Percentiles rank a stretch among this genome's conserved stretches.
These are phyloP conservation scores for Backusella australiensis DNA, from an alignment of 192 early-diverging fungal genomes.

Conservation along the genomic window DNA sequence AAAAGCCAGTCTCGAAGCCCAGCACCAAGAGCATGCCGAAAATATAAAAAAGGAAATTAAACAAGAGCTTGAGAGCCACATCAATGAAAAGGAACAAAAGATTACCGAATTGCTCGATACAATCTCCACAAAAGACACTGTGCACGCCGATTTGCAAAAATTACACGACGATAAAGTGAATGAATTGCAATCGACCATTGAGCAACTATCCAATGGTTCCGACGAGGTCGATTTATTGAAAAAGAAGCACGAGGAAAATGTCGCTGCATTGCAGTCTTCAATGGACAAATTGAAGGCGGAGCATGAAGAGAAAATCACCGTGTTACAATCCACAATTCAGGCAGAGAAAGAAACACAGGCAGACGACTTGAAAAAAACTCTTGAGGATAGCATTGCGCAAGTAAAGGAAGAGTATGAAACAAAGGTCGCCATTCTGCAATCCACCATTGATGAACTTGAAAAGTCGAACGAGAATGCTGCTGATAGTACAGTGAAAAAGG, in stretches of 20 bases:
- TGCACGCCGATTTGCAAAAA: neutral
- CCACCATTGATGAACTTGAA: neutral
- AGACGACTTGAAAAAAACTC: neutral
- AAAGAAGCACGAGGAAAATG: constrained; percentile 9
- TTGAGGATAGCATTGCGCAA: neutral
- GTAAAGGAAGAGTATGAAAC: neutral
- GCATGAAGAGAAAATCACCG: neutral
- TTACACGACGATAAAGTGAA: neutral
- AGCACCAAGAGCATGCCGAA: constrained; percentile 11
- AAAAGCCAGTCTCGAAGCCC: neutral
- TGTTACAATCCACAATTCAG: neutral
- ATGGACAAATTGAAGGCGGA: constrained; percentile 11
- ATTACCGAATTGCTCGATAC: neutral
- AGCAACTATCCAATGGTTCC: neutral
- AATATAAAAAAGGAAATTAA: constrained; percentile 13
- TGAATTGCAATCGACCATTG: neutral
- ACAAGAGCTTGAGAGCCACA: neutral
- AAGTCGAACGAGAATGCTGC: neutral
- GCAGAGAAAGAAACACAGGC: neutral
- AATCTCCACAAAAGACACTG: neutral
- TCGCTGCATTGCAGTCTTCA: neutral
- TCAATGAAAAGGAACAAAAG: constrained; percentile 5
- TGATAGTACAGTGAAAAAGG: neutral
- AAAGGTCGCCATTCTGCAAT: neutral
- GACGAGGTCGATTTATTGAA: neutral